Evolutionary conservation across 805 yeast genomes (phyloP).

Genomic region (Ogataea salicorniae): DNA sequence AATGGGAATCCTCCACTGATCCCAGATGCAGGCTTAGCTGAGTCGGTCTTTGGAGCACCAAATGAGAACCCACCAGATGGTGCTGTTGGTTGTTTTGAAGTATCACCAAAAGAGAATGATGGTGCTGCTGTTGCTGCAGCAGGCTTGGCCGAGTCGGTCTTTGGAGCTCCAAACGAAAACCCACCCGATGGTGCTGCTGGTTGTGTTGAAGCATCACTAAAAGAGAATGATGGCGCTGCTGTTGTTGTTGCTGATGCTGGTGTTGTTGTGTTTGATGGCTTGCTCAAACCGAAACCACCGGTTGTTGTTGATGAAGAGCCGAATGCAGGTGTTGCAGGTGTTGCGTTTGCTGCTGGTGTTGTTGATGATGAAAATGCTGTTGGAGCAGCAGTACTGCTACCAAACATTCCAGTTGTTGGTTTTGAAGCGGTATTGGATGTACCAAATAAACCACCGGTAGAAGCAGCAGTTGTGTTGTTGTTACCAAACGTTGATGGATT

Average conservation of each 20-base stretch:
- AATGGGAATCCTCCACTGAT: constrained; percentile 2
- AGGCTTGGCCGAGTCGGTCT: neutral
- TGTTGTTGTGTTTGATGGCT: too few species aligned
- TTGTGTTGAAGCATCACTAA: neutral
- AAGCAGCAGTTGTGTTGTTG: too few species aligned
- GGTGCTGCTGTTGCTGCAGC: neutral
- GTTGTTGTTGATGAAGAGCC: neutral
- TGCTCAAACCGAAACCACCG: too few species aligned
- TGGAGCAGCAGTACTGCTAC: too few species aligned
- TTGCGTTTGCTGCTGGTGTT: neutral
- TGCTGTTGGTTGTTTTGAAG: neutral
- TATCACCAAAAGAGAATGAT: neutral
- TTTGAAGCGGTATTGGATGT: too few species aligned
- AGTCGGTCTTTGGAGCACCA: neutral
- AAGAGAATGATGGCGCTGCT: too few species aligned
- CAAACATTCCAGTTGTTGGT: too few species aligned
- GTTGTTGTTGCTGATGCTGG: neutral
- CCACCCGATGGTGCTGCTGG: neutral
- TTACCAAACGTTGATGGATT: neutral
- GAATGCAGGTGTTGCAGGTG: neutral
- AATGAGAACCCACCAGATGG: neutral
- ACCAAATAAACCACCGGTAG: too few species aligned
- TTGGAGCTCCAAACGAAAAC: constrained; percentile 6
- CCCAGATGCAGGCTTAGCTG: constrained; percentile 6
- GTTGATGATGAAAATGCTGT: too few species aligned